Evolutionary conservation across 805 yeast species (phyloP).

Genomic region (Candida multigemmis): DNA sequence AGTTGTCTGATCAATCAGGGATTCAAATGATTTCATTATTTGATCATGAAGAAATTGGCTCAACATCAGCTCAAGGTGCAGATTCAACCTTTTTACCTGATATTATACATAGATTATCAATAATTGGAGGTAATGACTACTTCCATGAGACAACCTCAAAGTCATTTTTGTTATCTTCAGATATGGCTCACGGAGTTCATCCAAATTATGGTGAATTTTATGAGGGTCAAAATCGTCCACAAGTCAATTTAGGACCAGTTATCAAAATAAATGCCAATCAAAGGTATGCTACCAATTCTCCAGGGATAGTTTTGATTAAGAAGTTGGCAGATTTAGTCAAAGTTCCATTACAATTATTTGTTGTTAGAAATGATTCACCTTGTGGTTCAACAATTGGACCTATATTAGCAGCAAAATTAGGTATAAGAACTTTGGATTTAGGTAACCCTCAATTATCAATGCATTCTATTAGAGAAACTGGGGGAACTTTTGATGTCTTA

Average conservation of each 20-base stretch:
- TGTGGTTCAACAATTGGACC: constrained; percentile 98
- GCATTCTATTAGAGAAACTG: constrained; percentile 93
- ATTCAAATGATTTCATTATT: constrained; percentile 74
- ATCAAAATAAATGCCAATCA: constrained; percentile 92
- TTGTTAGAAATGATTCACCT: constrained; percentile 86
- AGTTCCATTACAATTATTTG: constrained; percentile 87
- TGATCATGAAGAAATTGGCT: constrained; percentile 96
- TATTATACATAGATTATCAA: constrained; percentile 58
- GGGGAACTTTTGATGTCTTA: constrained; percentile 68
- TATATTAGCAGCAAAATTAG: constrained; percentile 77
- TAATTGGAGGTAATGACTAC: constrained; percentile 11
- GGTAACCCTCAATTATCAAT: constrained; percentile 90
- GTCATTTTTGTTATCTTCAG: constrained; percentile 86
- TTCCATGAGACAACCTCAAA: constrained; percentile 52
- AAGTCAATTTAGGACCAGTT: constrained; percentile 83
- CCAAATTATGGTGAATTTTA: constrained; percentile 79
- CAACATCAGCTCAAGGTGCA: constrained; percentile 93
- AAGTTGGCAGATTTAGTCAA: constrained; percentile 55
- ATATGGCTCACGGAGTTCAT: constrained; percentile 95
- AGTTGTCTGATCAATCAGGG: constrained; percentile 40
- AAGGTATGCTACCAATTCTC: constrained; percentile 88
- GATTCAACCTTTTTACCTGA: constrained; percentile 85
- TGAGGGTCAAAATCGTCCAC: constrained; percentile 74
- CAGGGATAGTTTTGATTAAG: constrained; percentile 75
- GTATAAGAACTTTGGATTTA: constrained; percentile 78